These are phyloP conservation scores for Neoscytalidium dimidiatum DNA, from an alignment of 2,329 filamentous ascomycete genomes.

Conservation along the genomic window DNA sequence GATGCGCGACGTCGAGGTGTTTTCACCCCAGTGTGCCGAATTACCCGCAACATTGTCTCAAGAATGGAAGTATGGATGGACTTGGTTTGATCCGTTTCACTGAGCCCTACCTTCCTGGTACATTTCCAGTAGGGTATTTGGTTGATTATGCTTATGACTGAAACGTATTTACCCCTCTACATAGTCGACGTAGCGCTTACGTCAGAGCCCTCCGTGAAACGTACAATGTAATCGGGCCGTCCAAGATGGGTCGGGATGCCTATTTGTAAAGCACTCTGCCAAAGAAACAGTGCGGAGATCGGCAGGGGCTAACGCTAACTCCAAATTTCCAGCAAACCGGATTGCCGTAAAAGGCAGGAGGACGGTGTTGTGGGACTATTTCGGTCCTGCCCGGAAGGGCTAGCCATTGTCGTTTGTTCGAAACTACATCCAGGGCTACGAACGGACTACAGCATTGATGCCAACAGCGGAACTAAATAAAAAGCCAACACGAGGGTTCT, in stretches of 20 bases:
- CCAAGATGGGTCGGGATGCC: not conserved
- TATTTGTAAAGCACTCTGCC: not conserved
- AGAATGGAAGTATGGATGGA: too few species aligned
- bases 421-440: not conserved
- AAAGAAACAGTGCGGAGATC: not conserved
- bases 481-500: not conserved
- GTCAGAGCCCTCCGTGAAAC: not conserved
- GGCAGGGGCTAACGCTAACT: not conserved
- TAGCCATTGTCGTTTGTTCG: too few species aligned
- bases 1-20: too few species aligned
- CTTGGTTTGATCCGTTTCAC: too few species aligned
- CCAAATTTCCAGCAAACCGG: not conserved
- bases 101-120: too few species aligned
- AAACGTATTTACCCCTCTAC: too few species aligned
- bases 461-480: not conserved
- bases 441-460: not conserved
- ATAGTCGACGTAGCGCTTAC: not conserved
- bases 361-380: not conserved
- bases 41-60: too few species aligned
- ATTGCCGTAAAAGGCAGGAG: conserved; percentile 2
- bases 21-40: too few species aligned
- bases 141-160: too few species aligned
- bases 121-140: too few species aligned
- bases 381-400: not conserved
- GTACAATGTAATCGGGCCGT: not conserved